A percentile compares a stretch with the other conserved stretches of the same genome.
phyloP scores from a whole-genome alignment of 2,329 filamentous ascomycete species.

The Cytospora leucostoma region DNA sequence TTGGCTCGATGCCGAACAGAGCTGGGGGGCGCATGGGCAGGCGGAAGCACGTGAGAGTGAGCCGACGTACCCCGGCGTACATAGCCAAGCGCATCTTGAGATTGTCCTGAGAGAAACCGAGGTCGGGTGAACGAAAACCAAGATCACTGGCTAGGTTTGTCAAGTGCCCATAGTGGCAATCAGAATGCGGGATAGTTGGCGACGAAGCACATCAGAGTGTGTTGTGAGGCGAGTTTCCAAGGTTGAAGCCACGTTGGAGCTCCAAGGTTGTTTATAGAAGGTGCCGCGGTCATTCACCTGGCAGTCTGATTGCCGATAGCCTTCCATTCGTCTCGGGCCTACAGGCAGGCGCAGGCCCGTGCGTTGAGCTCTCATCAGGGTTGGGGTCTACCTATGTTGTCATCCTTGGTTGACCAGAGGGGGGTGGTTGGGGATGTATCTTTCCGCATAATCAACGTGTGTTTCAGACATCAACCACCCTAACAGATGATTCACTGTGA shows the following conservation, averaged over 20 bases:
- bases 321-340: background rate
- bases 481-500: background rate
- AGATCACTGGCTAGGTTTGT: conserved; percentile 10
- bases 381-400: background rate
- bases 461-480: background rate
- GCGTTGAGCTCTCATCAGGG: background rate
- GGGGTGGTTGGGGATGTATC: background rate
- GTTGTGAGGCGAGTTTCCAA: conserved; percentile 21
- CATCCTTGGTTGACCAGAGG: background rate
- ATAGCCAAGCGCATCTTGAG: conserved; percentile 59
- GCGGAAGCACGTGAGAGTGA: background rate
- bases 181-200: conserved; percentile 4
- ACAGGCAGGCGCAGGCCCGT: background rate
- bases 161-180: conserved; percentile 28
- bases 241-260: conserved; percentile 32
- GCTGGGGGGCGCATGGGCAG: background rate
- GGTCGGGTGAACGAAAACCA: conserved; percentile 3
- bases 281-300: conserved; percentile 19
- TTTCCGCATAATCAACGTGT: background rate
- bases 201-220: conserved; percentile 12
- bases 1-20: background rate
- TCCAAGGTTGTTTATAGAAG: conserved; percentile 2
- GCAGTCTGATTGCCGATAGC: conserved; percentile 10
- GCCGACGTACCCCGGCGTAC: conserved; percentile 59
- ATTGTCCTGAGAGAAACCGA: background rate